phyloP scores from a whole-genome alignment of 2,329 filamentous ascomycete genomes.

The Penicillium sp. region DNA sequence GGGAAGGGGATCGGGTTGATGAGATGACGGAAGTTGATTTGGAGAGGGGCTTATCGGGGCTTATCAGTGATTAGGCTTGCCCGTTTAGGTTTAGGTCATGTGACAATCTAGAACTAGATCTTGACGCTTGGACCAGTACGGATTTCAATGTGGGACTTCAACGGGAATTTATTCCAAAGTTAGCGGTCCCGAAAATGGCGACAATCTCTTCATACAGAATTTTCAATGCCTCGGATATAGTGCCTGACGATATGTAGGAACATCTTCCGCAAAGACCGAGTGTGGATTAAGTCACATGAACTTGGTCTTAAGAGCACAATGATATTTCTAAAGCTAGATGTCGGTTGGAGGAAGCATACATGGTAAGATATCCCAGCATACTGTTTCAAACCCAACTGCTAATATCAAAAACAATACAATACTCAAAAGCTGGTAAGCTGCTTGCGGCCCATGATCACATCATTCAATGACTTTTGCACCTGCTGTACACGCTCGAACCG shows the following conservation, averaged over 20 bases:
- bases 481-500: constrained; percentile 43
- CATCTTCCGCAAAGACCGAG: too few relatives aligned
- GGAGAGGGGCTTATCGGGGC: neutral
- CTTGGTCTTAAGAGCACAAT: neutral
- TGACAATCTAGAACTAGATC: neutral
- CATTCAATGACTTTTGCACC: neutral
- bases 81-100: neutral
- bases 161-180: neutral
- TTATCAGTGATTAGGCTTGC: neutral
- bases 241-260: too few relatives aligned
- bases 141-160: neutral
- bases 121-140: neutral
- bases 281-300: neutral
- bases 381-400: neutral
- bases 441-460: neutral
- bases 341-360: neutral
- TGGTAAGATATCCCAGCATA: neutral
- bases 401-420: neutral
- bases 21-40: neutral
- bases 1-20: neutral
- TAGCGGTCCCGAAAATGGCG: neutral
- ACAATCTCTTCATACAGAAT: neutral
- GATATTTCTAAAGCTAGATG: neutral
- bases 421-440: neutral
- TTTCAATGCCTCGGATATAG: too few relatives aligned